phyloP scores from a whole-genome alignment of 345 rosid genomes.

The Rhodamnia argentea region DNA sequence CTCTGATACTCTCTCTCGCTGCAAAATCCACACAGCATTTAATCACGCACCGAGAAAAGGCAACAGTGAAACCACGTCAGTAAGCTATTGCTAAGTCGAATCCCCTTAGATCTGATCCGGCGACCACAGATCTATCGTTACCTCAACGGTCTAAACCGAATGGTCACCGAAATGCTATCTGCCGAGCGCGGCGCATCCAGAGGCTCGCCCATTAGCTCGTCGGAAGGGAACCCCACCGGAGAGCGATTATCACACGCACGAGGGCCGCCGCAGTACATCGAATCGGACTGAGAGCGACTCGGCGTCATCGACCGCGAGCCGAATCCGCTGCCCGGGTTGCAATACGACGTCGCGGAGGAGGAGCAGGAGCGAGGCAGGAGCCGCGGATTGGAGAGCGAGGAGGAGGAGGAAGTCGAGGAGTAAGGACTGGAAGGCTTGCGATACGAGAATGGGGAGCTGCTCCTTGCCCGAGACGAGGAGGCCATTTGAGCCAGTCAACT shows the following conservation, averaged over 20 bases:
- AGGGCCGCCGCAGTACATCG: conserved; percentile 19
- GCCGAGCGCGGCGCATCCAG: conserved; percentile 49
- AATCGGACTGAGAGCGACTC: conserved; percentile 52
- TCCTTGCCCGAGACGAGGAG: conserved; percentile 76
- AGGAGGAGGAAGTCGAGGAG: conserved; percentile 72
- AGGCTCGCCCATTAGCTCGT: conserved; percentile 66
- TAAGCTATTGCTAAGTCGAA: background rate
- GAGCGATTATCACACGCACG: conserved; percentile 26
- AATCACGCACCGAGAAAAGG: background rate
- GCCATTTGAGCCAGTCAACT: conserved; percentile 40
- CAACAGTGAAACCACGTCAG: background rate
- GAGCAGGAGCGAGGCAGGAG: conserved; percentile 74
- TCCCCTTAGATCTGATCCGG: conserved; percentile 37
- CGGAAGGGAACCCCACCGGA: conserved; percentile 50
- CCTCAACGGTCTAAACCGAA: conserved; percentile 97
- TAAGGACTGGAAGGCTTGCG: conserved; percentile 68
- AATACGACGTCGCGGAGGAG: conserved; percentile 51
- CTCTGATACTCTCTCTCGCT: conserved; percentile 91
- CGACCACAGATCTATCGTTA: conserved; percentile 47
- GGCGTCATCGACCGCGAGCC: conserved; percentile 83
- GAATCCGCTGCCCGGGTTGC: conserved; percentile 32
- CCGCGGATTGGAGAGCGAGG: conserved; percentile 46
- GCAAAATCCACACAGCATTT: conserved; percentile 7
- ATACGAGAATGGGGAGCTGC: conserved; percentile 78
- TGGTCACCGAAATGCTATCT: conserved; percentile 94